Evolutionary conservation across 345 rosid genomes (phyloP), one percentile per base, ranked within the genome.

Genomic region (Eucalyptus regnans): DNA sequence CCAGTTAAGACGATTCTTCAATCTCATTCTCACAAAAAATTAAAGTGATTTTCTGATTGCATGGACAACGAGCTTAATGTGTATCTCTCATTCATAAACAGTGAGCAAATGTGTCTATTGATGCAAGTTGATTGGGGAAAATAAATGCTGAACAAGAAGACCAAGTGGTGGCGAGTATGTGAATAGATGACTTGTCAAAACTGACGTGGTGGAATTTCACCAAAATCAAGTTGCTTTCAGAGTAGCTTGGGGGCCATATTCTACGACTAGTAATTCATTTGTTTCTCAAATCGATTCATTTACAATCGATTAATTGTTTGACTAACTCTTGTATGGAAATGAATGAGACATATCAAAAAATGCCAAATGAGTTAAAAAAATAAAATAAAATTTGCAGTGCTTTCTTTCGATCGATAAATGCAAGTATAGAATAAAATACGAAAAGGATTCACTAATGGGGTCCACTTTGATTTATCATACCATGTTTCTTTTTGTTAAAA

Each of bases 1-100:
- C 0, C 0, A 3, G 2, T 16, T 8, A 10, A 68, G 7, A 3
- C 0, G 6, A 68, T 68, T 33, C 0, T 68, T 1, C 1, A 2
- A 1, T 17, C 44, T 33, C 10, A 68, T 9, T 18, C 4, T 10
- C 22, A 66, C 6, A 1, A 17, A 33, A 33, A 68, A 17, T 33
- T 9, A 68, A 68, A 18, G 11, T 31, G 43, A 8, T 1, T 8
- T 68, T 31, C 0, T 1, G 0, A 68, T 33, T 20, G 43, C 12
- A 17, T 68, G 23, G 12, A 68, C 80, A 31, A 33, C 80, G 4
- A 17, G 7, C 80, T 31, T 33, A 68, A 68, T 33, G 44, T 13
- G 0, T 68, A 68, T 33, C 44, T 68, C 80, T 33, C 13, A 2
- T 0, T 68, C 44, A 17, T 68, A 18, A 68, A 17, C 2, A 20